Base-by-base conservation (phyloP, 768 basidiomycete genomes). In the Astraeus odoratus region DNA sequence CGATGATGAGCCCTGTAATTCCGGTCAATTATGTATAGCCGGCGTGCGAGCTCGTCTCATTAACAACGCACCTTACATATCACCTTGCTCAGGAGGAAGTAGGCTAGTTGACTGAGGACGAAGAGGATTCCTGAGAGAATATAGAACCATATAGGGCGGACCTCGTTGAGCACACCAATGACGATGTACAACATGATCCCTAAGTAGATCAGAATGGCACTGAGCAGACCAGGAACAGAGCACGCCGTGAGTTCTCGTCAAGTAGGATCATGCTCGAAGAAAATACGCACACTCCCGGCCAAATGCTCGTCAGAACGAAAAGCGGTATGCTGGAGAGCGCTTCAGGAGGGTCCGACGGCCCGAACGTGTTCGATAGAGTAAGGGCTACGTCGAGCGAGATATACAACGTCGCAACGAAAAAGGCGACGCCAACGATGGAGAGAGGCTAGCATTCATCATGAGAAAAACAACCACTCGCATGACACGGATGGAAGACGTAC, bases 371-470 rank as follows among this genome's bases (percentile, higher is more conserved):
- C 0, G 87, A 86, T 48, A 88, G 69, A n/a, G 72, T 64, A 7
- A 94, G 67, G 0, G 72, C 87, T 31, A 83, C 76, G 58, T 98
- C 94, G 51, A 96, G 76, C 0, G 84, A 76, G 61, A 98, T 83
- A 64, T 95, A 97, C 4, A 77, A 73, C 1, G 88, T 86, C 2
- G 79, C 76, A 5, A 71, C 78, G 58, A 93, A 84, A 51, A 89
- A 73, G 10, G 76, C 68, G 22, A 76, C 4, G 0, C 72, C 52
- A 52, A 89, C 59, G 42, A 81, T 67, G 48, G 65, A 68, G 52
- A 83, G 77, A 2, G 89, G 88, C 86, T 88, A 4, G 31, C 24
- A 15, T 27, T 23, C 33, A 15, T 22, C 2, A 37, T 55, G 16
- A 53, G 19, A 10, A 15, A 24, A 25, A 6, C 9, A 19, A 39